Percentiles rank a stretch among this genome's conserved stretches.
Conservation (phyloP, 1,284 basidiomycete genomes). For the Moesziomyces antarcticus region DNA sequence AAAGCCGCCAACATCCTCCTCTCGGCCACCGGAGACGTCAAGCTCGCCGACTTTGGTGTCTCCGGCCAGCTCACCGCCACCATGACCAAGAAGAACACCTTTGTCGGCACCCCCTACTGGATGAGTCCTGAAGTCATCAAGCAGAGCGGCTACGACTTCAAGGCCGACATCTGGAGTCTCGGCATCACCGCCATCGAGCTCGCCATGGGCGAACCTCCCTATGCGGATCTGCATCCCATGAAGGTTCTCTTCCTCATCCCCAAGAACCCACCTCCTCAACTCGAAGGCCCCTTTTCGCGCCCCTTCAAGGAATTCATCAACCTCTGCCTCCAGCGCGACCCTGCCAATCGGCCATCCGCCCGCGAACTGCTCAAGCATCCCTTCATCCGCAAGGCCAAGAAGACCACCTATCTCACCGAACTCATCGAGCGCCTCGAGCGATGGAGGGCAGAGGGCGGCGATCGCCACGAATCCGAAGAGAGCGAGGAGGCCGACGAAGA, state of each 20-base stretch:
- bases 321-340: slow-evolving; percentile 91
- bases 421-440: slow-evolving; percentile 92
- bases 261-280: slow-evolving; percentile 90
- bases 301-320: slow-evolving; percentile 93
- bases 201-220: slow-evolving; percentile 95
- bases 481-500: slow-evolving; percentile 53
- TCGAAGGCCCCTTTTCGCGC: slow-evolving; percentile 89
- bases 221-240: slow-evolving; percentile 98
- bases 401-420: slow-evolving; percentile 91
- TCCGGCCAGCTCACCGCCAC: slow-evolving; percentile 94
- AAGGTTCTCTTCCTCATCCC: slow-evolving; percentile 98
- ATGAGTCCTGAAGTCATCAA: slow-evolving; percentile 99
- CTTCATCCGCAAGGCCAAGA: slow-evolving; percentile 92
- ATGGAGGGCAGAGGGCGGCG: slow-evolving; percentile 80
- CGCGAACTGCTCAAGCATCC: slow-evolving; percentile 94
- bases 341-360: slow-evolving; percentile 92
- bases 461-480: slow-evolving; percentile 56
- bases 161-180: slow-evolving; percentile 83
- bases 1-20: slow-evolving; percentile 97
- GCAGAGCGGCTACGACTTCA: slow-evolving; percentile 98
- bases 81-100: slow-evolving; percentile 94
- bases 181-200: slow-evolving; percentile 95
- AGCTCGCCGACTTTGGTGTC: slow-evolving; percentile 98
- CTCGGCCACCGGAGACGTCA: slow-evolving; percentile 93
- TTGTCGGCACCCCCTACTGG: slow-evolving; percentile 80